Evolutionary conservation across 345 rosid species (phyloP), one percentile per base, ranked within the genome.

Genomic region (Gossypium herbaceum): DNA sequence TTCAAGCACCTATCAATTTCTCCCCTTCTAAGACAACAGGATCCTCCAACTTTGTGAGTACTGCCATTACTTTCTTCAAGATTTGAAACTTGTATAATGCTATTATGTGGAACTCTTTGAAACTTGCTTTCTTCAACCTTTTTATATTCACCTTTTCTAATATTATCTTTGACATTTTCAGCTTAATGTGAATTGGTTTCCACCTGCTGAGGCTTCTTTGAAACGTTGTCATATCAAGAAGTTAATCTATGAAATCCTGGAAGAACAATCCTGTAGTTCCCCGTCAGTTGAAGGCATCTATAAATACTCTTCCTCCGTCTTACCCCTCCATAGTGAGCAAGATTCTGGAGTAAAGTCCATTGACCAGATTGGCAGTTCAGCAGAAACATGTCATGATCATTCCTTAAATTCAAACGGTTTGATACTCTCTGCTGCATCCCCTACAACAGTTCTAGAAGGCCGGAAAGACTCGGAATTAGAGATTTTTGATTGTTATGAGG

Each of bases 161-260:
- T 56, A 68, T 25, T 24, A 43, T 54, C 3, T 45, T 63, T 27
- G 25, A 54, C 43, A 65, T 76, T 72, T 60, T 73, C 97, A 95
- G 99, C 97, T 95, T 76, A 87, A 75, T 43, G 76, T 50, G 76
- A 84, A 91, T 62, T 95, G 99, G 98, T 95, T 95, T 86, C 90
- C 82, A 48, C 89, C 98, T 54, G 80, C 75, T 4, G 99, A 91
- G 78, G 99, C 92, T 60, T 91, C 94, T 72, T 81, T 75, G 71
- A 95, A 95, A 82, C 99, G 98, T 61, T 72, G 78, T 44, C 81
- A 76, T 72, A 91, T 95, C 73, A 85, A 84, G 79, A 83, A 74
- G 76, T 81, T 95, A 77, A 86, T 95, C 67, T 85, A 83, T 77
- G 93, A 81, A 79, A 86, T 93, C 71, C 88, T 84, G 60, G 85